Base-by-base conservation (phyloP, 768 basidiomycete genomes). In the Asterophora parasitica region DNA sequence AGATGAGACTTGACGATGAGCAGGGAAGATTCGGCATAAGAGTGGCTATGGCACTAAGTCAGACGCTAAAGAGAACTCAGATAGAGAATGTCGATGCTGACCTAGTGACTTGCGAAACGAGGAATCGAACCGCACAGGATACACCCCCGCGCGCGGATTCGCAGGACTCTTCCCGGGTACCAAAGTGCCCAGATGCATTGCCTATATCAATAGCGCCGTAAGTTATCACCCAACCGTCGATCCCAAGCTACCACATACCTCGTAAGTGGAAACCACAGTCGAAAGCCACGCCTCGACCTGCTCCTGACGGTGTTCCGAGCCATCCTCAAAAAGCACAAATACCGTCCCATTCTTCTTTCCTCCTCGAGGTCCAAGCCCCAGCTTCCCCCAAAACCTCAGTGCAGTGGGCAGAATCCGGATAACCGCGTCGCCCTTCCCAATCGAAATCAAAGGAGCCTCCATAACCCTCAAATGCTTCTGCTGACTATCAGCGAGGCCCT, bases 361-460 rank as follows among this genome's bases (percentile, higher is more conserved):
- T 30, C 76, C 76, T 39, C 76, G 73, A 0, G 91, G 91, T 12
- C 73, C 71, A 36, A 93, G 60, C 0, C 87, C 88, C 10, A 92
- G 73, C 61, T 90, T 92, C 55, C 88, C 84, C 90, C 91, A 92
- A 62, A 92, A 92, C 2, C 83, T 75, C 17, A 92, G 59, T 0
- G 88, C 84, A 4, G 87, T 65, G 1, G 88, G 83, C 11, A 79
- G 63, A 13, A 88, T 63, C 34, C 89, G 81, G n/a, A 92, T 70
- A 20, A 89, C 64, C 3, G 79, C 74, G 31, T 83, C 82, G 2
- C 78, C 77, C 58, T 88, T 88, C 2, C 78, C 82, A 23, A 88
- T 72, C 0, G 82, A 70, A 9, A 92, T 60, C 68, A 78, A 70
- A 0, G 88, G 86, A 1, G 75, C 60, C 31, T 59, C 59, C 31